These are phyloP conservation scores for Sparassis latifolia DNA, from an alignment of 1,284 basidiomycete species.

Conservation along the genomic window DNA sequence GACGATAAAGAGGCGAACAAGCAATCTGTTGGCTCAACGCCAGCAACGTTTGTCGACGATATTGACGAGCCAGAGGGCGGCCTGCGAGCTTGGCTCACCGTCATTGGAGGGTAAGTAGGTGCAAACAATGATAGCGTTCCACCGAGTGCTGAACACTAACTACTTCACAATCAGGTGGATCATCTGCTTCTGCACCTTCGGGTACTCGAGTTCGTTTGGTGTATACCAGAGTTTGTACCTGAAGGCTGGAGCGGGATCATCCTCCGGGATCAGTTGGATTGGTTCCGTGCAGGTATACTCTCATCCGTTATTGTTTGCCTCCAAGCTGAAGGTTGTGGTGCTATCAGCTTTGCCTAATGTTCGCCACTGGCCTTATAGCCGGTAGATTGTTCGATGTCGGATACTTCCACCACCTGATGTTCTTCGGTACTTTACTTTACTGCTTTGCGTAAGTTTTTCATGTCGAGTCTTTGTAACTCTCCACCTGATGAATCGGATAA, in stretches of 20 bases:
- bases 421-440: conserved; percentile 2
- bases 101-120: conserved; percentile 3
- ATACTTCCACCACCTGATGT: conserved; percentile 5
- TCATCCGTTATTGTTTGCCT: background rate
- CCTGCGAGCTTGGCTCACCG: background rate
- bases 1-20: too few relatives aligned
- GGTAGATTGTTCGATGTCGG: conserved; percentile 24
- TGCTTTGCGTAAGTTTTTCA: background rate
- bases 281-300: conserved; percentile 25
- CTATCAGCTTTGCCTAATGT: conserved; percentile 20
- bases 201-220: conserved; percentile 36
- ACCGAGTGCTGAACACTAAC: background rate
- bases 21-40: too few relatives aligned
- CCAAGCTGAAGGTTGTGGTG: background rate
- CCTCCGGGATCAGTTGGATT: conserved; percentile 37
- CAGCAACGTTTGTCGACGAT: background rate
- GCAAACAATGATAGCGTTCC: background rate
- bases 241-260: conserved; percentile 13
- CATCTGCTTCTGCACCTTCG: conserved; percentile 35
- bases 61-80: background rate
- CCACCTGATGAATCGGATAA: background rate
- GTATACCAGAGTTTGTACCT: conserved; percentile 41
- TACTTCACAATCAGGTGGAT: conserved; percentile 19
- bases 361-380: conserved; percentile 21
- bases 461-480: conserved; percentile 7